Base-by-base conservation (phyloP, 2,329 filamentous ascomycete genomes). In the Oidium heveae region DNA sequence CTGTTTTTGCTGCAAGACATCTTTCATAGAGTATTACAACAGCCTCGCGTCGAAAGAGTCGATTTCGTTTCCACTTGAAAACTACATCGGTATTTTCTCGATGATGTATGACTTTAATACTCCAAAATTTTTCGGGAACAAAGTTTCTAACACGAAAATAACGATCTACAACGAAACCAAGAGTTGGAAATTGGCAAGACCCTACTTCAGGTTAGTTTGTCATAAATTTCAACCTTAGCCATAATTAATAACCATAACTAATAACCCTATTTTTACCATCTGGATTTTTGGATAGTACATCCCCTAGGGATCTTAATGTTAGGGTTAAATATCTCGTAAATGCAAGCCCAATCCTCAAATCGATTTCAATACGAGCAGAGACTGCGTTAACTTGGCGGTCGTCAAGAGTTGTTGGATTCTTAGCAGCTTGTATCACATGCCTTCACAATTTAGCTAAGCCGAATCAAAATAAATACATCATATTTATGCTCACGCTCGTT, bases 101-200 rank as follows among this genome's bases (percentile, higher is more conserved):
- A 44, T 72, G 75, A 62, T 95, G 84, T 63, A 78, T 79, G 41
- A 98, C 74, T 61, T 82, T 89, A 70, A 98, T 94, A 57, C 76
- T 76, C 91, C 91, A 98, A 67, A 96, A 98, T 0, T 77, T 71
- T 64, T 98, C 91, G 0, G 89, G 84, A 0, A 91, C 80, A 66
- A 98, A 98, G 61, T 94, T 94, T 58, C 86, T 81, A 53, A 98
- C 91, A 53, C 85, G 80, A 62, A 94, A 86, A 66, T 96, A 98
- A 51, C 89, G 79, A 67, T 98, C 91, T 7, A 98, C 91, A 1
- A 98, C 89, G 60, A 98, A 98, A 0, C 91, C 91, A 5, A 98
- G 73, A 0, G 91, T 96, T 1, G 91, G 91, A 63, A 98, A 98
- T 66, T 98, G 91, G 60, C 91, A 98, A 4, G 88, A 94, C 15